Conservation (phyloP, 495 filamentous ascomycete genomes). For the Thermothielavioides terrestris region DNA sequence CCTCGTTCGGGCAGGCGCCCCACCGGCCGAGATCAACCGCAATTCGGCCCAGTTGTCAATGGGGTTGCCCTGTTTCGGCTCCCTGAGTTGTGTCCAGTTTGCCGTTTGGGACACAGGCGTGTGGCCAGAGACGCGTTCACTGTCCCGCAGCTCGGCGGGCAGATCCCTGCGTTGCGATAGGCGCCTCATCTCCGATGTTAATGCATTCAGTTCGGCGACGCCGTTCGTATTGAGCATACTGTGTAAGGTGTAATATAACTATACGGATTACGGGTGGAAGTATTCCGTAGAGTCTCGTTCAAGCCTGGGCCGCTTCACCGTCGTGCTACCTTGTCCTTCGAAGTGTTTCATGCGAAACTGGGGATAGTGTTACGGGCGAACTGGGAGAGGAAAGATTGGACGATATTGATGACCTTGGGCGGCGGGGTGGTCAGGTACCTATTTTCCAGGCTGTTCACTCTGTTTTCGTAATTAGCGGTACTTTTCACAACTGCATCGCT, state of each 20-base stretch:
- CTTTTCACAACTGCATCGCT: too few relatives aligned
- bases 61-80: conserved; percentile 1
- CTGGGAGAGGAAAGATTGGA: background rate
- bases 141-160: background rate
- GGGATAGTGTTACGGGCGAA: background rate
- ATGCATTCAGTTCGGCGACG: conserved; percentile 17
- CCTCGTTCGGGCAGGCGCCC: background rate
- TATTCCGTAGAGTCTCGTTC: background rate
- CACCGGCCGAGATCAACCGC: conserved; percentile 2
- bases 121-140: background rate
- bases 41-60: conserved; percentile 3
- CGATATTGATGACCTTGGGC: too few relatives aligned
- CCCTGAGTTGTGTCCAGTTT: background rate
- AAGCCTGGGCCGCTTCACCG: background rate
- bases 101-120: background rate
- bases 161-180: conserved; percentile 17
- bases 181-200: conserved; percentile 31
- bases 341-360: conserved; percentile 19
- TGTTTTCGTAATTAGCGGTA: too few relatives aligned
- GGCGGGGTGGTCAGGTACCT: too few relatives aligned
- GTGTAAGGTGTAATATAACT: too few relatives aligned
- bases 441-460: too few relatives aligned
- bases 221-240: too few relatives aligned
- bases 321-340: conserved; percentile 15
- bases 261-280: background rate